phyloP scores from a whole-genome alignment of 495 filamentous ascomycete species.

The Platismatia glauca region DNA sequence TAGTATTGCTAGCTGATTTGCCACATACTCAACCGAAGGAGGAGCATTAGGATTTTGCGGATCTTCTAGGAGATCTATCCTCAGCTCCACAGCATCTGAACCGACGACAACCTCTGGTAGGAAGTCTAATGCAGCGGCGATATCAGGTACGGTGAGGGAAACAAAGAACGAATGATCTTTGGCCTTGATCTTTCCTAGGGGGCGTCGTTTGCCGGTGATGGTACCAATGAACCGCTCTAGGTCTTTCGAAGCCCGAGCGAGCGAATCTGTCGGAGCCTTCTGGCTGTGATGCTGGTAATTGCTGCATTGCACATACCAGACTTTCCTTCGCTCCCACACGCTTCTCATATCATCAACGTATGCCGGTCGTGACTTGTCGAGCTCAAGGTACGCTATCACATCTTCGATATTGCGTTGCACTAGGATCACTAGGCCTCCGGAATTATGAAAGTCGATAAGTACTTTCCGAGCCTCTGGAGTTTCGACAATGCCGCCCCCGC shows the following conservation, averaged over 20 bases:
- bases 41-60: conserved; percentile 48
- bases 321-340: conserved; percentile 85
- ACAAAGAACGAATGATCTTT: conserved; percentile 87
- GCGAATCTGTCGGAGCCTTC: conserved; percentile 37
- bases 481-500: conserved; percentile 90
- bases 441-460: conserved; percentile 62
- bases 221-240: conserved; percentile 69
- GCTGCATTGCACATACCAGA: conserved; percentile 88
- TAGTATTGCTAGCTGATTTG: conserved; percentile 72
- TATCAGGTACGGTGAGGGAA: conserved; percentile 71
- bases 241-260: conserved; percentile 60
- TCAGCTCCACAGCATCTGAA: conserved; percentile 85
- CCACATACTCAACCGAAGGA: conserved; percentile 64
- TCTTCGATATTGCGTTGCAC: conserved; percentile 81
- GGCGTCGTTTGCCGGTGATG: conserved; percentile 60
- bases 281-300: conserved; percentile 91
- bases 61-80: conserved; percentile 86
- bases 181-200: conserved; percentile 53
- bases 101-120: conserved; percentile 71
- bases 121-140: conserved; percentile 51
- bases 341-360: conserved; percentile 90
- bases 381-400: conserved; percentile 81
- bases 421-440: conserved; percentile 79
- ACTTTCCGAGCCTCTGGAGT: conserved; percentile 70
- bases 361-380: conserved; percentile 85